Evolutionary conservation across 495 filamentous ascomycete species (phyloP).

Genomic region (Lasiosphaeris hirsuta): DNA sequence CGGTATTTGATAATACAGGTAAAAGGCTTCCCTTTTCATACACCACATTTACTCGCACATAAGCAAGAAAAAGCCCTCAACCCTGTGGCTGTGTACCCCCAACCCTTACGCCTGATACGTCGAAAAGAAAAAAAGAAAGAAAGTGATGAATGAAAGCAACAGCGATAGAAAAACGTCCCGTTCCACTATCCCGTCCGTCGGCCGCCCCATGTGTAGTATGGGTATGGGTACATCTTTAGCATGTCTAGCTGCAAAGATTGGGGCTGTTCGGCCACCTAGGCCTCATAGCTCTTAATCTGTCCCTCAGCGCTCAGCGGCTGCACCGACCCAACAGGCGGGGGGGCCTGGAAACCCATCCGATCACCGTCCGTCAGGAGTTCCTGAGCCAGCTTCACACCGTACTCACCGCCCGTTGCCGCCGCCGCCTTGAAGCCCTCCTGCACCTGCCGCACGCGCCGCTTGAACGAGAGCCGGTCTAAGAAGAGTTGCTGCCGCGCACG

Average conservation of each 20-base stretch:
- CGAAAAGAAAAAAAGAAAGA: conserved; percentile 7
- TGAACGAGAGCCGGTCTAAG: conserved; percentile 84
- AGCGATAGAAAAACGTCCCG: not conserved
- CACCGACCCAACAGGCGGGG: conserved; percentile 43
- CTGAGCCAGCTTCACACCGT: conserved; percentile 54
- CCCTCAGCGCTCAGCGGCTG: conserved; percentile 67
- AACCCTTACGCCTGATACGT: conserved; percentile 1
- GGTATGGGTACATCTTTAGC: not conserved
- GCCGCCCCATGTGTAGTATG: too few species aligned
- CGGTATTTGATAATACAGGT: conserved; percentile 6
- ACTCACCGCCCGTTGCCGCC: conserved; percentile 55
- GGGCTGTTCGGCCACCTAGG: conserved; percentile 24
- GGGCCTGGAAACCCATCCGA: conserved; percentile 60
- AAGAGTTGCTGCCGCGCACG: conserved; percentile 87
- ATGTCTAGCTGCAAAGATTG: too few species aligned
- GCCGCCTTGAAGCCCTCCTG: conserved; percentile 71
- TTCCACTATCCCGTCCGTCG: not conserved
- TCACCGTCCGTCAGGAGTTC: conserved; percentile 47
- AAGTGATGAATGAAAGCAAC: conserved; percentile 1
- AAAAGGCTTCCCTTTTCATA: conserved; percentile 19
- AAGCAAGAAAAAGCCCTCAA: not conserved
- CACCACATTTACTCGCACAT: conserved; percentile 8
- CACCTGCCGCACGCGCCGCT: conserved; percentile 76
- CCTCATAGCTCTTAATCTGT: conserved; percentile 49
- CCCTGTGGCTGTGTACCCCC: conserved; percentile 7